Evolutionary conservation across 108 stramenopile genomes (phyloP), one percentile per base, ranked within the genome.

Genomic region (Pseudonitzschia multistriata): DNA sequence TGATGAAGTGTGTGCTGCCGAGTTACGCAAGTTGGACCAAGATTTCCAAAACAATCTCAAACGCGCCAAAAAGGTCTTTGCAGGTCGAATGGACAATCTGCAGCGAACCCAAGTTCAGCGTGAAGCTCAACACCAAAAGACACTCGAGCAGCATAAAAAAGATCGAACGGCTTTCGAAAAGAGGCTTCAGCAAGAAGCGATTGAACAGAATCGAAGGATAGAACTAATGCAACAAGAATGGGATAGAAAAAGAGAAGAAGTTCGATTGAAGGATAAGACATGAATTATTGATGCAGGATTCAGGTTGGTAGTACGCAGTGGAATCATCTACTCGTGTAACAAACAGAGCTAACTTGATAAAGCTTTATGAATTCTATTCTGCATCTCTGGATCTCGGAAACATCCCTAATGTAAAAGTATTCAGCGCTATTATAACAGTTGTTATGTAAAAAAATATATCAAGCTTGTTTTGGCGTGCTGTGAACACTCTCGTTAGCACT

Each of bases 151-250:
- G 71, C 91, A 92, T 60, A 85, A 96, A 68, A 93, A 88, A 76
- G 91, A 93, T 49, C 72, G 85, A 31, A 79, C 80, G 11, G 94
- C 89, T 56, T 92, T 91, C 72, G 91, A 93, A 76, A 93, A 96
- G 67, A 75, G 94, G 60, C 69, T 88, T 25, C 80, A 87, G 36
- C 78, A 84, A 48, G 94, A 89, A 42, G 94, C 87, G 71, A 86
- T 85, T 31, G 88, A 95, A 63, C 94, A 95, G 65, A 75, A 78
- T 48, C 79, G 79, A 33, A 76, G 93, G 61, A 73, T 94, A 64
- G 84, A 81, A 68, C 86, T 88, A 67, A 71, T 95, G 50, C 76
- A 90, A 62, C 62, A 81, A 62, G 91, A 92, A 30, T 85, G 80
- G 80, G 84, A 74, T 19, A 50, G 47, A 48, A 57, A 55, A 37